Evolutionary conservation across 768 basidiomycete species (phyloP), one percentile per base, ranked within the genome.

Genomic region (Rickenella mellea): DNA sequence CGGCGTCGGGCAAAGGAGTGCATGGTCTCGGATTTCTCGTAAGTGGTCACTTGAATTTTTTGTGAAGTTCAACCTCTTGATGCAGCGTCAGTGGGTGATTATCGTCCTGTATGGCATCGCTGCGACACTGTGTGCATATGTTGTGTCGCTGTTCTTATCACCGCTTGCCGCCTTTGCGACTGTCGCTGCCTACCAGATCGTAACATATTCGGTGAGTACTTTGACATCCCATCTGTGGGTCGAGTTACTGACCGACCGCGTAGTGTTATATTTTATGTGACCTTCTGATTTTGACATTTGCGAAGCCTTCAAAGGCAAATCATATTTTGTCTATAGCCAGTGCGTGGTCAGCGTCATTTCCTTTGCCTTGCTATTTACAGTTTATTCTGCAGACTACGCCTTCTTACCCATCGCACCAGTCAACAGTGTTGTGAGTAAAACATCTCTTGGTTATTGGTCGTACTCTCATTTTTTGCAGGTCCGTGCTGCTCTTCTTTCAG

Each of bases 161-260:
- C 78, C 83, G 8, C 63, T 89, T 20, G 78, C 80, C 3, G 78
- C 83, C 2, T 88, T 87, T 48, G 83, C 86, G 1, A 62, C 70
- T 5, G 72, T 78, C 11, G 84, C 84, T 4, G 83, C 75, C 12
- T 83, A 80, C 52, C 82, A 87, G 48, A 69, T 84, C 31, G 58
- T 87, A 41, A 73, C 85, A 59, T 86, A 77, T 53, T 51, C 81
- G 30, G 81, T 86, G 55, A 5, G 6, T 28, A 10, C 17, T 22
- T n/a, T n/a, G 15, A 12, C 21, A 7, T 2, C n/a, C n/a, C n/a
- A n/a, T n/a, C n/a, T n/a, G n/a, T n/a, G n/a, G n/a, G n/a, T n/a
- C n/a, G n/a, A n/a, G n/a, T n/a, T n/a, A n/a, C n/a, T n/a, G n/a
- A n/a, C n/a, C n/a, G n/a, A 27, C n/a, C n/a, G n/a, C n/a, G n/a